These are phyloP conservation scores for Artemisia tridentata DNA, from an alignment of 129 eudicot genomes.

Conservation along the genomic window DNA sequence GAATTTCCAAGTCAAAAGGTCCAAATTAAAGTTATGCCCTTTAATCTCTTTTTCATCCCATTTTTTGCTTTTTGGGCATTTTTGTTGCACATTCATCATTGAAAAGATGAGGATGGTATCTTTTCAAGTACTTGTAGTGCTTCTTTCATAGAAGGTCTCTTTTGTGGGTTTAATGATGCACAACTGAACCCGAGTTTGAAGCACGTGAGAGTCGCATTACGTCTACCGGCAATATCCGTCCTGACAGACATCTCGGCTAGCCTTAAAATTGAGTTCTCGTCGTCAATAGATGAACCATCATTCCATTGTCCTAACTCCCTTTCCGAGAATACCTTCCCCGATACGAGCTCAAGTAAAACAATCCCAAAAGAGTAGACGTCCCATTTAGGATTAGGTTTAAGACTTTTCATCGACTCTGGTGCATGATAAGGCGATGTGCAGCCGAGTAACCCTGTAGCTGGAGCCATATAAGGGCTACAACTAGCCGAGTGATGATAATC, in stretches of 20 bases:
- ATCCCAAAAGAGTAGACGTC: slow-evolving; percentile 91
- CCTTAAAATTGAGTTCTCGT: slow-evolving; percentile 49
- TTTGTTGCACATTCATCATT: slow-evolving; percentile 42
- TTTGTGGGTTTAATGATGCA: slow-evolving; percentile 82
- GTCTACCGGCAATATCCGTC: slow-evolving; percentile 57
- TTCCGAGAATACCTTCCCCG: slow-evolving; percentile 84
- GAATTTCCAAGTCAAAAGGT: slow-evolving; percentile 47
- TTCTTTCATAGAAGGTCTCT: slow-evolving; percentile 93
- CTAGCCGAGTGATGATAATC: slow-evolving; percentile 47
- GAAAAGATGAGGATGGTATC: slow-evolving; percentile 41
- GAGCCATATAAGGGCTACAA: slow-evolving; percentile 40
- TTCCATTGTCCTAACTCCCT: slow-evolving; percentile 74
- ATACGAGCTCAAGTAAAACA: slow-evolving; percentile 74
- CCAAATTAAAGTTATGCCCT: slow-evolving; percentile 34
- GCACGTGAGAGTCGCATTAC: slow-evolving; percentile 57
- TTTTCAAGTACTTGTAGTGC: slow-evolving; percentile 72
- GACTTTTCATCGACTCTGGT: slow-evolving; percentile 79
- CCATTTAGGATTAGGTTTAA: slow-evolving; percentile 84
- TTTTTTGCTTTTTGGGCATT: slow-evolving; percentile 35
- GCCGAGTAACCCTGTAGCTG: slow-evolving; percentile 52
- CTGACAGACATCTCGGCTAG: slow-evolving; percentile 73
- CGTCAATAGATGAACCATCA: slow-evolving; percentile 40
- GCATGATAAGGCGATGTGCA: slow-evolving; percentile 91
- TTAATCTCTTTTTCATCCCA: slow-evolving; percentile 32
- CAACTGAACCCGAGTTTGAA: slow-evolving; percentile 78